phyloP scores from a whole-genome alignment of 2,329 filamentous ascomycete species.

The Diplodia scrobiculata region DNA sequence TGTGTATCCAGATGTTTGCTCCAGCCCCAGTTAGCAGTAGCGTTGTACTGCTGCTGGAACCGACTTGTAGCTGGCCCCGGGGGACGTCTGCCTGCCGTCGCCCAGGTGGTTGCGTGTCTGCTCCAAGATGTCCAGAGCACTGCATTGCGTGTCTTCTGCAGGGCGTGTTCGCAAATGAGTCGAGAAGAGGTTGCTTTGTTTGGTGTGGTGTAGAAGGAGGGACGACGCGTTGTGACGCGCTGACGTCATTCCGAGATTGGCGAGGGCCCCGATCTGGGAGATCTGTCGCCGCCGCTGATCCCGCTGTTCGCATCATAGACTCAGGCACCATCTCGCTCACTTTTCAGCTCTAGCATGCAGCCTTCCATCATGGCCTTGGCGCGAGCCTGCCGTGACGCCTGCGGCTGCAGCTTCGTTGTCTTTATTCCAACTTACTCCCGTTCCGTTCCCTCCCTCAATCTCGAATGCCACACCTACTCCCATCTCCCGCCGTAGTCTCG shows the following conservation, averaged over 20 bases:
- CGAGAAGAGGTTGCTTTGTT: neutral
- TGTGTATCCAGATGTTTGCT: no score
- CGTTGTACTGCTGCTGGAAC: no score
- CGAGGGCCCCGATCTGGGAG: conserved; percentile 15
- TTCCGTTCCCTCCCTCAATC: neutral
- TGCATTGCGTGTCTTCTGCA: neutral
- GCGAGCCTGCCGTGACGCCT: conserved; percentile 4
- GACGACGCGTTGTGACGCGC: conserved; percentile 18
- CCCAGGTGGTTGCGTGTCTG: neutral
- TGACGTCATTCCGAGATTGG: conserved; percentile 25
- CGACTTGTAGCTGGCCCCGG: no score
- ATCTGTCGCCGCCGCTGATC: conserved; percentile 20
- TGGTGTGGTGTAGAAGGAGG: neutral
- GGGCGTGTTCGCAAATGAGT: neutral
- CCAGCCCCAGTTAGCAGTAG: no score
- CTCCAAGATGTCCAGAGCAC: neutral
- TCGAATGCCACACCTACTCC: conserved; percentile 6
- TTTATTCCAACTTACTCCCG: neutral
- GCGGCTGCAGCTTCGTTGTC: conserved; percentile 6
- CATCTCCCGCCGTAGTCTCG: neutral
- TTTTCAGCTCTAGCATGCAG: neutral
- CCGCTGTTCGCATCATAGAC: conserved; percentile 22
- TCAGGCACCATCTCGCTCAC: conserved; percentile 4
- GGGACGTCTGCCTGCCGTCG: no score
- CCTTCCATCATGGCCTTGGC: conserved; percentile 15